phyloP scores from a whole-genome alignment of 139 green algal species.

The Tetraselmis chui region DNA sequence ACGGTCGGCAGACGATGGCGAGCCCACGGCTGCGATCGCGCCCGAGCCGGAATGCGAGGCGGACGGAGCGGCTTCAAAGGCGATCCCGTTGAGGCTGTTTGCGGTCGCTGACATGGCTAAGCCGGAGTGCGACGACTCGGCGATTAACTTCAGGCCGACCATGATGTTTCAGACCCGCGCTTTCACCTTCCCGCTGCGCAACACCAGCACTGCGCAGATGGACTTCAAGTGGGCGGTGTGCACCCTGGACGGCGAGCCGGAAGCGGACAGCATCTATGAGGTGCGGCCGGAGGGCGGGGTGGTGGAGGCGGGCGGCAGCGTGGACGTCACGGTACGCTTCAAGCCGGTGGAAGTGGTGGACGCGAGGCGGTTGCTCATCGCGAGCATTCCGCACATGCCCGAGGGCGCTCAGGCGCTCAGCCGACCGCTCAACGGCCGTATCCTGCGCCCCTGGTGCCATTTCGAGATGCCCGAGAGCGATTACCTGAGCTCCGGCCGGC shows the following conservation, averaged over 20 bases:
- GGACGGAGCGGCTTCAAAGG: conserved; percentile 5
- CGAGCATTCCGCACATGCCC: conserved; percentile 52
- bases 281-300: conserved; percentile 37
- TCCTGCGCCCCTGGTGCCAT: conserved; percentile 72
- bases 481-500: conserved; percentile 44
- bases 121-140: conserved; percentile 32
- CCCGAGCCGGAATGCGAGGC: conserved; percentile 11
- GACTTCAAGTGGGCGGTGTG: conserved; percentile 40
- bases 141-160: conserved; percentile 63
- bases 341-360: conserved; percentile 61
- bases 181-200: conserved; percentile 64
- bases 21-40: neutral
- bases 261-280: conserved; percentile 34
- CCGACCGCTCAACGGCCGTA: conserved; percentile 32
- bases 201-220: conserved; percentile 44
- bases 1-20: neutral
- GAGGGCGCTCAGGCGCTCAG: conserved; percentile 20
- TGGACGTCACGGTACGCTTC: conserved; percentile 62
- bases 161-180: conserved; percentile 78
- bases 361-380: conserved; percentile 40
- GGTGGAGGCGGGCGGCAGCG: conserved; percentile 26
- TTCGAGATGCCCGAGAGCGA: conserved; percentile 70
- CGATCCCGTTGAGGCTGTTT: conserved; percentile 19
- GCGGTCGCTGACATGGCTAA: conserved; percentile 20
- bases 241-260: conserved; percentile 5